Evolutionary conservation across 768 basidiomycete genomes (phyloP), one percentile per base, ranked within the genome.

Genomic region (Gloeophyllum trabeum): DNA sequence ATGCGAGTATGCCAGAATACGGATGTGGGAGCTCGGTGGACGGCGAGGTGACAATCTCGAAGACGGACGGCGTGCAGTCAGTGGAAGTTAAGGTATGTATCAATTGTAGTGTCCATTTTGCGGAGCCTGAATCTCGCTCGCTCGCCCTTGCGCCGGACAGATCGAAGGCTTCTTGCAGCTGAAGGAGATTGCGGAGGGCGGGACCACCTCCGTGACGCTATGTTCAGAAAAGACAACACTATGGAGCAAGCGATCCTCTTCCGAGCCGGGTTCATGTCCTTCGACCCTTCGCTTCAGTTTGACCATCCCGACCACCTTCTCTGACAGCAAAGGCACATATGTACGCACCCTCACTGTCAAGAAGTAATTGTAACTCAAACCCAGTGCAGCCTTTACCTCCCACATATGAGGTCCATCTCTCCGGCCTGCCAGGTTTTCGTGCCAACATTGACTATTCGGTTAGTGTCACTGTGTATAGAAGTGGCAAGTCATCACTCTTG

Each of bases 341-440:
- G 83, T 85, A 47, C 50, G 75, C 20, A 7, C 10, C 20, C 36
- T 10, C 36, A 19, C 7, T 37, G 10, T 21, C 36, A 10, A 7
- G 26, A 45, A 19, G 19, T 20, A 14, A n/a, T 13, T 16, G 22
- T 51, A 23, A 45, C 26, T 47, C 21, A 36, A 45, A 30, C 22
- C 13, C 14, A 13, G 14, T 43, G 24, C 42, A 86, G 83, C 66
- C 75, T 35, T 63, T 88, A 19, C 84, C 84, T 18, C 85, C 84
- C 1, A 81, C 75, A 10, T 79, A 76, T 46, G 65, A 75, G 43
- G 75, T 79, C 13, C 80, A 78, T 47, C 62, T 87, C 14, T 70
- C 73, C 10, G 83, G 83, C 3, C 56, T 86, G 5, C 84, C 84
- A 6, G 85, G 84, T 1, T 85, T 87, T 52, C 63, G 66, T 13